A percentile compares a stretch with the other conserved stretches of the same genome.
Evolutionary conservation across 1,284 basidiomycete species (phyloP).

Genomic region (Malassezia vespertilionis): DNA sequence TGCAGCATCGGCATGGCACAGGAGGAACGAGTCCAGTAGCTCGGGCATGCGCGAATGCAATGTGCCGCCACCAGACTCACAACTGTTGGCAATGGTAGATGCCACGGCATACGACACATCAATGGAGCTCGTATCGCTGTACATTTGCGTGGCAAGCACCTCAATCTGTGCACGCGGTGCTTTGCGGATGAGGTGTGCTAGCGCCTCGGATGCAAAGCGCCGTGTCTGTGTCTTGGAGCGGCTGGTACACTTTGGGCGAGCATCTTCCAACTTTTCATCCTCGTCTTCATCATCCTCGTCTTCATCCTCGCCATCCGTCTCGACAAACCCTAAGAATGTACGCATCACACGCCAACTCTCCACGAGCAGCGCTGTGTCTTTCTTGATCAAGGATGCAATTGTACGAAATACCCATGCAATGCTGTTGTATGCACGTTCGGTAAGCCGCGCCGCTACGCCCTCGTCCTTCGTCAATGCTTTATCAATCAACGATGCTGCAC

Average conservation of each 20-base stretch:
- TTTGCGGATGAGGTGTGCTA: slow-evolving; percentile 43
- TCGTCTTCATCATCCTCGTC: slow-evolving; percentile 19
- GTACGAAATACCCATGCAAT: slow-evolving; percentile 39
- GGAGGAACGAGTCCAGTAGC: background rate
- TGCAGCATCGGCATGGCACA: background rate
- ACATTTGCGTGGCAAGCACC: slow-evolving; percentile 25
- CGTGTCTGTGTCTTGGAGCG: slow-evolving; percentile 29
- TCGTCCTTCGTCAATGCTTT: slow-evolving; percentile 37
- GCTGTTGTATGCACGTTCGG: slow-evolving; percentile 41
- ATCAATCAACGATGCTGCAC: slow-evolving; percentile 29
- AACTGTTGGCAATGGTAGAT: slow-evolving; percentile 39
- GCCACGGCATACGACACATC: slow-evolving; percentile 30
- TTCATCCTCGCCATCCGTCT: background rate
- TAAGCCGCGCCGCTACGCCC: slow-evolving; percentile 33
- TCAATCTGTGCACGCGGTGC: slow-evolving; percentile 27
- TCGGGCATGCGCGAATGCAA: slow-evolving; percentile 11
- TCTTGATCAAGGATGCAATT: slow-evolving; percentile 28
- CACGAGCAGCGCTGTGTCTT: slow-evolving; percentile 3
- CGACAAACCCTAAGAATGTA: background rate
- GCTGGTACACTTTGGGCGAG: too few species aligned
- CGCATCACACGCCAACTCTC: slow-evolving; percentile 14
- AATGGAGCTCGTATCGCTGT: slow-evolving; percentile 20
- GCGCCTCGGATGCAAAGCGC: slow-evolving; percentile 42
- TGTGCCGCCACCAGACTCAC: slow-evolving; percentile 18
- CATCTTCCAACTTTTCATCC: too few species aligned